Percentiles rank a stretch among this genome's conserved stretches.
These are phyloP conservation scores for Naganishia liquefaciens DNA, from an alignment of 1,284 basidiomycete species.

Conservation along the genomic window DNA sequence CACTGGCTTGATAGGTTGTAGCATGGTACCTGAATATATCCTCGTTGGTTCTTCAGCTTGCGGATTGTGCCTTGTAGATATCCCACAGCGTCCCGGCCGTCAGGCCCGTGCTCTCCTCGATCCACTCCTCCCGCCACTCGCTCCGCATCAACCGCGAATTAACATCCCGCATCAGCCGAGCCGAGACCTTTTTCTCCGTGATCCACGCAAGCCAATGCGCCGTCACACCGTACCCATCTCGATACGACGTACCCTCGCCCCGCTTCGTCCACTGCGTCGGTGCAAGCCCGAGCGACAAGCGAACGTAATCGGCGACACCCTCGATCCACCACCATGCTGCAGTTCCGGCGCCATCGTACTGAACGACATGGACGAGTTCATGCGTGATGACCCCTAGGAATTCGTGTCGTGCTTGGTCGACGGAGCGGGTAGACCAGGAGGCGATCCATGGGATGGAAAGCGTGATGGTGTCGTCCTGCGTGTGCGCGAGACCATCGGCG, in stretches of 20 bases:
- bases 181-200: conserved; percentile 3
- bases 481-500: conserved; percentile 31
- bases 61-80: conserved; percentile 28
- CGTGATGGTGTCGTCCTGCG: conserved; percentile 18
- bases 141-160: conserved; percentile 18
- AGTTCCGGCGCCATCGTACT: conserved; percentile 26
- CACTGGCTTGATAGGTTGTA: neutral
- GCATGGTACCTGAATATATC: neutral
- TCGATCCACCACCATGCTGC: conserved; percentile 34
- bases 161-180: conserved; percentile 3
- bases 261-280: conserved; percentile 28
- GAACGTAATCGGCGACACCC: conserved; percentile 28
- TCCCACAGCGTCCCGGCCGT: conserved; percentile 21
- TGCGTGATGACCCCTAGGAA: conserved; percentile 33
- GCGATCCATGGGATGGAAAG: conserved; percentile 30
- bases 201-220: conserved; percentile 30
- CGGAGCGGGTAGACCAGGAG: conserved; percentile 2
- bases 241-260: conserved; percentile 15
- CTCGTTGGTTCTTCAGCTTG: neutral
- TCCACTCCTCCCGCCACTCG: conserved; percentile 30
- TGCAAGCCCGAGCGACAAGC: conserved; percentile 15
- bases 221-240: conserved; percentile 28
- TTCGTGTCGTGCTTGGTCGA: conserved; percentile 20
- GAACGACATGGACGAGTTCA: conserved; percentile 33
- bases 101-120: conserved; percentile 22